Evolutionary conservation across 1,139 yeast species (phyloP).

Genomic region (Scheffersomyces stambukii): DNA sequence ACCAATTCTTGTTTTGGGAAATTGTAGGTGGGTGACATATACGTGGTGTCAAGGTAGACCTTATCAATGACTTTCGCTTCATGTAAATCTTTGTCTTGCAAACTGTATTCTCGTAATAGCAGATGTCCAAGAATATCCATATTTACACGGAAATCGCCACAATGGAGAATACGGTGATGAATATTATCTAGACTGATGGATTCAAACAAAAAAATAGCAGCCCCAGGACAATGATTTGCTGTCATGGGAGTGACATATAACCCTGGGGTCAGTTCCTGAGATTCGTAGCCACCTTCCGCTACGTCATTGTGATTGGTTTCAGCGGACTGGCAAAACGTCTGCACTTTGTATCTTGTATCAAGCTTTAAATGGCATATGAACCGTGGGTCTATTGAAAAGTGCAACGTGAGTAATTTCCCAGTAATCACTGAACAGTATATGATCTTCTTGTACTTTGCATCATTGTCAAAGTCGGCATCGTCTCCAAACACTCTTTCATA

Average conservation of each 20-base stretch:
- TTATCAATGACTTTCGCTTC: constrained; percentile 30
- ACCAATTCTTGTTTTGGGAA: constrained; percentile 78
- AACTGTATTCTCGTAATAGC: constrained; percentile 24
- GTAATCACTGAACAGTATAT: constrained; percentile 75
- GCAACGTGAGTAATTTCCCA: constrained; percentile 47
- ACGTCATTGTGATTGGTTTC: constrained; percentile 3
- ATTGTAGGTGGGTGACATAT: constrained; percentile 65
- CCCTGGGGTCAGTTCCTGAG: constrained; percentile 27
- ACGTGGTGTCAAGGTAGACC: constrained; percentile 84
- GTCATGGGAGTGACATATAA: constrained; percentile 62
- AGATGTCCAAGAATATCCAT: constrained; percentile 37
- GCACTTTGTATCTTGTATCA: constrained; percentile 33
- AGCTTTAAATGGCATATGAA: constrained; percentile 46
- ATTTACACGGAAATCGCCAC: constrained; percentile 88
- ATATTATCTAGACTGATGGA: constrained; percentile 28
- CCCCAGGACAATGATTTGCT: constrained; percentile 97
- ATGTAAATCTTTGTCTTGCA: constrained; percentile 15
- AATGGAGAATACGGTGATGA: constrained; percentile 54
- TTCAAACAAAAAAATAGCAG: constrained; percentile 73
- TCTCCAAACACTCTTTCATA: constrained; percentile 35
- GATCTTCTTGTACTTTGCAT: constrained; percentile 37
- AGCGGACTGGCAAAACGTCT: constrained; percentile 5
- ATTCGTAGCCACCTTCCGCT: constrained; percentile 13
- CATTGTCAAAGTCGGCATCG: constrained; percentile 22
- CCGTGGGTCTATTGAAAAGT: constrained; percentile 54